These are phyloP conservation scores for Lepidium africanum DNA, from an alignment of 345 rosid genomes.

Conservation along the genomic window DNA sequence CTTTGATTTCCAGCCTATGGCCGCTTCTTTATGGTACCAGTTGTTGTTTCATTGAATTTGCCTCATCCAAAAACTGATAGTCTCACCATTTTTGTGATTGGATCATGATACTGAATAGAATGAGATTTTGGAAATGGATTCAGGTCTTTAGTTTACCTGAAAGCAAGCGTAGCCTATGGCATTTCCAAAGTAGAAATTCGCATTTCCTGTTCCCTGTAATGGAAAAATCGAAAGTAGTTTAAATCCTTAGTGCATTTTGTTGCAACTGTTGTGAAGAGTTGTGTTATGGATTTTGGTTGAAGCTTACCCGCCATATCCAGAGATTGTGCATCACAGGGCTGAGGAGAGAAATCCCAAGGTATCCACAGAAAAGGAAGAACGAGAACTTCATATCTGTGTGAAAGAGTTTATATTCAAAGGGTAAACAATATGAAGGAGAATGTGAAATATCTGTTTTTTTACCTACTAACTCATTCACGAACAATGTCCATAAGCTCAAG, in stretches of 20 bases:
- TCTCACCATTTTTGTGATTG: not conserved
- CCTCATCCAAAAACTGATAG: too few relatives aligned
- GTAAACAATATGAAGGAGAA: not conserved
- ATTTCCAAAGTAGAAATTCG: slow-evolving; percentile 94
- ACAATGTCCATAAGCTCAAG: slow-evolving; percentile 74
- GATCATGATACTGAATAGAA: not conserved
- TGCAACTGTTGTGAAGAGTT: not conserved
- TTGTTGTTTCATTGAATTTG: too few relatives aligned
- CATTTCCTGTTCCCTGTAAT: slow-evolving; percentile 92
- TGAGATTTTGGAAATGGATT: not conserved
- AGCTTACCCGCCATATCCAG: slow-evolving; percentile 95
- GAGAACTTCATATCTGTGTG: slow-evolving; percentile 77
- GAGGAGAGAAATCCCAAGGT: slow-evolving; percentile 81
- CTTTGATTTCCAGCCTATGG: too few relatives aligned
- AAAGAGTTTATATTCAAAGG: slow-evolving; percentile 1
- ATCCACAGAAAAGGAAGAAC: slow-evolving; percentile 87
- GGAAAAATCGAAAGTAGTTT: not conserved
- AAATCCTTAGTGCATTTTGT: not conserved
- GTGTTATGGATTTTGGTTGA: not conserved
- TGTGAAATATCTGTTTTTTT: slow-evolving; percentile 11
- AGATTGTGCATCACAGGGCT: slow-evolving; percentile 97
- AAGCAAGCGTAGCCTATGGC: slow-evolving; percentile 88
- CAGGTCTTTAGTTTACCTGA: slow-evolving; percentile 45
- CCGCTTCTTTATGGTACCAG: too few relatives aligned
- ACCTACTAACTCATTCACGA: slow-evolving; percentile 81